Conservation (phyloP, 208 protist species). For the Trypanosoma melophagium region DNA sequence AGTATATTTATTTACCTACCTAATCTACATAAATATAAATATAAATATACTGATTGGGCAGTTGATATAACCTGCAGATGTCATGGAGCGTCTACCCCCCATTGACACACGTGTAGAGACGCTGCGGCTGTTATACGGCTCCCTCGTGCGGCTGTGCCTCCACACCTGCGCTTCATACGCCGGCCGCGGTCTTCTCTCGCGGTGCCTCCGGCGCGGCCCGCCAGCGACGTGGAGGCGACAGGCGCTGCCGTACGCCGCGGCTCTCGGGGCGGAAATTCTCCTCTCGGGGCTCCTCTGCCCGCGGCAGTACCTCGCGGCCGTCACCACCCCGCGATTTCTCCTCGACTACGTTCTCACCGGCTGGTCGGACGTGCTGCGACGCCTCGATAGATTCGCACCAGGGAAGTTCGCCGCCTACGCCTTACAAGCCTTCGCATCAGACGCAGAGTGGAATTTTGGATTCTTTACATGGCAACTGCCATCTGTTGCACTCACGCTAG, state of each 20-base stretch:
- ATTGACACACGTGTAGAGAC: conserved; percentile 62
- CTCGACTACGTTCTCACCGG: conserved; percentile 75
- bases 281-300: conserved; percentile 65
- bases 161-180: conserved; percentile 64
- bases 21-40: too few species aligned
- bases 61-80: conserved; percentile 8
- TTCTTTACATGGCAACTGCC: conserved; percentile 87
- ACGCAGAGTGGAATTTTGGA: conserved; percentile 72
- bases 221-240: conserved; percentile 30
- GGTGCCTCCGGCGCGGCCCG: conserved; percentile 41
- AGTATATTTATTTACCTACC: too few species aligned
- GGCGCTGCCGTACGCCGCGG: conserved; percentile 51
- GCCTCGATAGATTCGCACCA: conserved; percentile 66
- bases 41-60: neutral
- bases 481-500: conserved; percentile 56
- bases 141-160: conserved; percentile 64
- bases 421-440: conserved; percentile 63
- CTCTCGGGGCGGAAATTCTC: conserved; percentile 54
- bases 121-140: conserved; percentile 55
- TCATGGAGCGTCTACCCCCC: conserved; percentile 39
- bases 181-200: conserved; percentile 37
- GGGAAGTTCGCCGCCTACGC: conserved; percentile 63
- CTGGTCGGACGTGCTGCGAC: conserved; percentile 60
- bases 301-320: conserved; percentile 67
- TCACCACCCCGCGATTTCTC: conserved; percentile 76